Evolutionary conservation across 345 rosid genomes (phyloP).

Genomic region (Citrus inodora): DNA sequence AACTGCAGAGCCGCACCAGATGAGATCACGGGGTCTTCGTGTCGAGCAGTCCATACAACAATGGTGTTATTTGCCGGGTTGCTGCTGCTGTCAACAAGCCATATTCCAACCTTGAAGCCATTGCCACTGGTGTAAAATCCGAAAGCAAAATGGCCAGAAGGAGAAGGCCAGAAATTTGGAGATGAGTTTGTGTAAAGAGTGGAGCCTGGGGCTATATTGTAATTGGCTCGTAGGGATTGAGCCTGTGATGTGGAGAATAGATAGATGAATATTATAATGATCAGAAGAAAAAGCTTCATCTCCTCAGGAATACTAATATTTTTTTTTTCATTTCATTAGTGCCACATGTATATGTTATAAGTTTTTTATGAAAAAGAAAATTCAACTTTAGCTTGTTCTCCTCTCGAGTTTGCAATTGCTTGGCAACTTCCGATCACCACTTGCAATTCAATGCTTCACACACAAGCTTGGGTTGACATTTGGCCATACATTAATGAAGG

Average conservation of each 20-base stretch:
- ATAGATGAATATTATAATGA: neutral
- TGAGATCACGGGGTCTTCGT: neutral
- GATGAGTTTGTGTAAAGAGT: constrained; percentile 5
- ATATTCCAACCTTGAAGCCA: constrained; percentile 4
- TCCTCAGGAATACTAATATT: too few species aligned
- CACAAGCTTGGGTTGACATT: too few species aligned
- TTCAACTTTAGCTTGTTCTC: too few species aligned
- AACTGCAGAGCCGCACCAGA: neutral
- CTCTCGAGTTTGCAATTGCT: neutral
- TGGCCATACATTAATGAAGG: too few species aligned
- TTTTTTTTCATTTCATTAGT: neutral
- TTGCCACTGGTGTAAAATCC: neutral
- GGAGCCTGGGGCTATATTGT: constrained; percentile 1
- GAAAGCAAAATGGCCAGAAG: too few species aligned
- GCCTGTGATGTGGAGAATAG: neutral
- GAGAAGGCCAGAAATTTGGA: too few species aligned
- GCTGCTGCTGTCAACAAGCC: neutral
- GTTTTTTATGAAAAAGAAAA: neutral
- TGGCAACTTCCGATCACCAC: too few species aligned
- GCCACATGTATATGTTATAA: neutral
- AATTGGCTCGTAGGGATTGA: neutral
- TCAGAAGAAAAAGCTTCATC: neutral
- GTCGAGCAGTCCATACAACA: neutral
- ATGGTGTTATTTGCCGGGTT: neutral
- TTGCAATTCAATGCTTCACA: too few species aligned